Percentiles rank a stretch among this genome's conserved stretches.
Evolutionary conservation across 306 rosid genomes (phyloP).

Genomic region (Cicer pinnatifidum): DNA sequence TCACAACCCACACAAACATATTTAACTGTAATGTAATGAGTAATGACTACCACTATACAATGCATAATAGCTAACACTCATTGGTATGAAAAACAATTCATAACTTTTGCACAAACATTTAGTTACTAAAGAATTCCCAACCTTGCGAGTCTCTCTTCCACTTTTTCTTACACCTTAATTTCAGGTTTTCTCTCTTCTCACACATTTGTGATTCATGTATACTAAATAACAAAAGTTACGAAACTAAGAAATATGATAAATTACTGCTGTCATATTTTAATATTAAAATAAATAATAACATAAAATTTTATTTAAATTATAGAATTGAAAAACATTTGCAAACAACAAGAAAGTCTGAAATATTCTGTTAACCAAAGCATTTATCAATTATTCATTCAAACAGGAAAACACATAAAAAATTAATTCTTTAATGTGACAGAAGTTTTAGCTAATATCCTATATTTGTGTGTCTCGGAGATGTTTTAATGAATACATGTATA

Average conservation of each 20-base stretch:
- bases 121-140: background rate
- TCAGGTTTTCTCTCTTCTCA: background rate
- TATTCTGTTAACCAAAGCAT: background rate
- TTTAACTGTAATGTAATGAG: too few species aligned
- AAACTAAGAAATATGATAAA: background rate
- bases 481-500: background rate
- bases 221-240: background rate
- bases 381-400: constrained; percentile 6
- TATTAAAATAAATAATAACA: constrained; percentile 31
- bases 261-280: background rate
- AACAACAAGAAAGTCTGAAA: constrained; percentile 12
- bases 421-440: constrained; percentile 4
- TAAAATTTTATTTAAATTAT: background rate
- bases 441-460: constrained; percentile 14
- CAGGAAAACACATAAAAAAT: background rate
- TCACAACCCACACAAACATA: too few species aligned
- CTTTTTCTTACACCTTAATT: background rate
- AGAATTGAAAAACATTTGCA: constrained; percentile 15
- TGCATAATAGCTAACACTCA: too few species aligned
- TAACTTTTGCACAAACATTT: background rate
- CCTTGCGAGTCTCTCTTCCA: constrained; percentile 9
- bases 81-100: background rate
- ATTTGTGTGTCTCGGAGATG: constrained; percentile 2
- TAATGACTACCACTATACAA: too few species aligned
- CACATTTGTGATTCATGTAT: background rate